Evolutionary conservation across 768 basidiomycete genomes (phyloP).

Genomic region (Termitomyces sp.): DNA sequence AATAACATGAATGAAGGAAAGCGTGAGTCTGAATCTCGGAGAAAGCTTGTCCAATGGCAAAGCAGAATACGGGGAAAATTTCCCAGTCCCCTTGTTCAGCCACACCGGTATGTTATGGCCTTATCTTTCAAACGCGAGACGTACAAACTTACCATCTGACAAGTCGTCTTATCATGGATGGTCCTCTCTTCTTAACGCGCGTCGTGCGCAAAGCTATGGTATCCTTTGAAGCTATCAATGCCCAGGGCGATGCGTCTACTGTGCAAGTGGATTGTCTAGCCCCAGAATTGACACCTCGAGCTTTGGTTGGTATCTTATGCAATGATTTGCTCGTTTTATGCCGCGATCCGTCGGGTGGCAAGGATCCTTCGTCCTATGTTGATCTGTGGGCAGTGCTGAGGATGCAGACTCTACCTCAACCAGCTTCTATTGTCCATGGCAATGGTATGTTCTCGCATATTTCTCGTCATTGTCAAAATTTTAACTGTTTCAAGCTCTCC

Average conservation of each 20-base stretch:
- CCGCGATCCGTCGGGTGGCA: constrained; percentile 78
- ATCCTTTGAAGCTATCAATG: constrained; percentile 74
- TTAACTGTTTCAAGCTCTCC: constrained; percentile 49
- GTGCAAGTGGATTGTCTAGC: constrained; percentile 90
- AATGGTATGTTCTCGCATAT: constrained; percentile 45
- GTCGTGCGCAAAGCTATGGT: constrained; percentile 83
- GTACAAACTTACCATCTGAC: constrained; percentile 7
- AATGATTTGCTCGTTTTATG: constrained; percentile 93
- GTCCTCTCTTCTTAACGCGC: constrained; percentile 77
- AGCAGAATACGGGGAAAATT: constrained; percentile 85
- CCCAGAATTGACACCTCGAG: constrained; percentile 77
- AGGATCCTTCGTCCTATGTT: constrained; percentile 67
- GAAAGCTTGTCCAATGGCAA: constrained; percentile 90
- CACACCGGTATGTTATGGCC: constrained; percentile 66
- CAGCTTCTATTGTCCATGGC: constrained; percentile 85
- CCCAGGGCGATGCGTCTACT: constrained; percentile 71
- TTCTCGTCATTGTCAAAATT: constrained; percentile 2
- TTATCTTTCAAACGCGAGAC: neutral
- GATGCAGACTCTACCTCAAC: constrained; percentile 91
- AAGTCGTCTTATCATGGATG: constrained; percentile 93
- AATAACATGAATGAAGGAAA: constrained; percentile 99
- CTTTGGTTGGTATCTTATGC: constrained; percentile 79
- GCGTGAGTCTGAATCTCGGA: constrained; percentile 88
- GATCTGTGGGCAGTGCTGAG: constrained; percentile 97
- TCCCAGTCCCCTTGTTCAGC: constrained; percentile 96